Percentiles rank a stretch among this genome's conserved stretches.
Evolutionary conservation across 768 basidiomycete genomes (phyloP).

Genomic region (Kwoniella mangroviensis): DNA sequence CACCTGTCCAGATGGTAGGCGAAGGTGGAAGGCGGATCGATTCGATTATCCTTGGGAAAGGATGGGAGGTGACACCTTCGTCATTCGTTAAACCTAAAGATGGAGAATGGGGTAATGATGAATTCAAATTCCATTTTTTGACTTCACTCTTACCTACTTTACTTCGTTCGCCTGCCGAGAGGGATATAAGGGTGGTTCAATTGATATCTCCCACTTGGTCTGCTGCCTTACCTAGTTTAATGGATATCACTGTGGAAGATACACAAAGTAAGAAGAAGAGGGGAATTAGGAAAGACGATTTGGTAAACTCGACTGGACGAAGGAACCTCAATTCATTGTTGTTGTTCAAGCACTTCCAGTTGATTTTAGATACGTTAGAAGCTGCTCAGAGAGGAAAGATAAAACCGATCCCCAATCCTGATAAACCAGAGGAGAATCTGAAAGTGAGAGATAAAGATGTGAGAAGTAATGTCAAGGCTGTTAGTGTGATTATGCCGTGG

Average conservation of each 20-base stretch:
- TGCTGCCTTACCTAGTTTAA: constrained; percentile 67
- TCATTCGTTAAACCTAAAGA: neutral
- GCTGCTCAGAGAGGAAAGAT: constrained; percentile 60
- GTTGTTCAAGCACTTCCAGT: constrained; percentile 75
- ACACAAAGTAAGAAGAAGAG: constrained; percentile 65
- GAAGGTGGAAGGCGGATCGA: constrained; percentile 55
- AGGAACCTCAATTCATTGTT: constrained; percentile 42
- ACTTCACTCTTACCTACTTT: constrained; percentile 79
- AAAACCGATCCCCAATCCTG: constrained; percentile 54
- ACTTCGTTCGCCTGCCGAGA: constrained; percentile 80
- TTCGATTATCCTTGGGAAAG: constrained; percentile 53
- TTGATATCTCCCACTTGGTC: constrained; percentile 89
- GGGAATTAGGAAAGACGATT: constrained; percentile 60
- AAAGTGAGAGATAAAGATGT: constrained; percentile 44
- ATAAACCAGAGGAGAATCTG: constrained; percentile 38
- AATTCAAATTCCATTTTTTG: constrained; percentile 68
- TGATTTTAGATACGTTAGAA: constrained; percentile 80
- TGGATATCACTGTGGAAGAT: constrained; percentile 62
- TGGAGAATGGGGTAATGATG: constrained; percentile 35
- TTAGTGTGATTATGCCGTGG: constrained; percentile 53
- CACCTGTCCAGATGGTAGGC: constrained; percentile 41
- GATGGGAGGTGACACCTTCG: constrained; percentile 45
- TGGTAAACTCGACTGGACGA: constrained; percentile 62
- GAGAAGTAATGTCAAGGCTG: constrained; percentile 51
- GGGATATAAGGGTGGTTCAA: constrained; percentile 86